These are phyloP conservation scores for Lentinula lateritia DNA, from an alignment of 768 basidiomycete genomes.

Conservation along the genomic window DNA sequence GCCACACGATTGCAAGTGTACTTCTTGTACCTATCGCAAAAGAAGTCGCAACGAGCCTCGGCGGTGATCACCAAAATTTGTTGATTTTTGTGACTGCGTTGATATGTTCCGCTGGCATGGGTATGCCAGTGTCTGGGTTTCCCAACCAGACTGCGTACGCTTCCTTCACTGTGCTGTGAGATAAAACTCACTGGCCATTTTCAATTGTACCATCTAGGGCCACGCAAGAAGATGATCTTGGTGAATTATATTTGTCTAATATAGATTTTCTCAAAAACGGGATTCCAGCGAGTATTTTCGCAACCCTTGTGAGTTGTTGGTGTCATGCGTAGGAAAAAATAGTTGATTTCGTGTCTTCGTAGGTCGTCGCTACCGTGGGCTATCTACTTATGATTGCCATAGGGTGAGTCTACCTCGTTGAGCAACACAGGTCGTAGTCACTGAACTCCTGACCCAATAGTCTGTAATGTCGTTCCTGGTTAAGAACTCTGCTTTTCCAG, in stretches of 20 bases:
- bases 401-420: slow-evolving; percentile 43
- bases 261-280: slow-evolving; percentile 92
- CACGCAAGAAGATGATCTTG: slow-evolving; percentile 92
- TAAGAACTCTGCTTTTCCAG: too few relatives aligned
- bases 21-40: slow-evolving; percentile 95
- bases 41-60: slow-evolving; percentile 79
- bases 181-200: neutral
- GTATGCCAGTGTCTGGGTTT: slow-evolving; percentile 98
- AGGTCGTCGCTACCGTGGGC: slow-evolving; percentile 86
- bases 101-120: slow-evolving; percentile 96
- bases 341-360: neutral
- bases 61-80: slow-evolving; percentile 64
- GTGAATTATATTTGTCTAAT: slow-evolving; percentile 79
- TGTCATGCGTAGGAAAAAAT: neutral
- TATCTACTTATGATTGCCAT: slow-evolving; percentile 69
- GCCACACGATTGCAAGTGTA: slow-evolving; percentile 94
- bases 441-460: slow-evolving; percentile 1
- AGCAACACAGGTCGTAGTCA: neutral
- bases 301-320: slow-evolving; percentile 56
- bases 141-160: slow-evolving; percentile 95
- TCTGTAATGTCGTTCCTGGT: slow-evolving; percentile 4
- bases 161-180: neutral
- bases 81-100: slow-evolving; percentile 92
- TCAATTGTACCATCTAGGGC: slow-evolving; percentile 40
- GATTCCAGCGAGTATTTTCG: slow-evolving; percentile 89